Percentiles rank a stretch among this genome's conserved stretches.
These are phyloP conservation scores for Fusarium acutatum DNA, from an alignment of 2,329 filamentous ascomycete genomes.

Conservation along the genomic window DNA sequence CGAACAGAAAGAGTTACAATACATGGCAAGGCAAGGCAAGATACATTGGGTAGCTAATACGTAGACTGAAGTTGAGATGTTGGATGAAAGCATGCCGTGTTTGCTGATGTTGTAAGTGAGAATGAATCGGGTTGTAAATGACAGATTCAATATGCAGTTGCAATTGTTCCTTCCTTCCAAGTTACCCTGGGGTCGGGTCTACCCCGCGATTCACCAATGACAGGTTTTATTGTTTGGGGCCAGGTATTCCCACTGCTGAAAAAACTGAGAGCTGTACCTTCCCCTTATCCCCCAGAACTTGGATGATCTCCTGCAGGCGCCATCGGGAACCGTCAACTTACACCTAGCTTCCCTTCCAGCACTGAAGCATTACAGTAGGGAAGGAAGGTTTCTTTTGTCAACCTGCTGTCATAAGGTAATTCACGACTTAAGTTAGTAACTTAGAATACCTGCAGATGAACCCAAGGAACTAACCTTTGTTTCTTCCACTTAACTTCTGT, in stretches of 20 bases:
- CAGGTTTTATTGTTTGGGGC: neutral
- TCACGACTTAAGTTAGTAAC: neutral
- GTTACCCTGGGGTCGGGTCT: conserved; percentile 9
- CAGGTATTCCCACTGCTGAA: neutral
- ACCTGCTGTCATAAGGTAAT: neutral
- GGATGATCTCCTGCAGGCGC: neutral
- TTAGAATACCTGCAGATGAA: neutral
- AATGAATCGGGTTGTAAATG: neutral
- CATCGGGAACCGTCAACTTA: neutral
- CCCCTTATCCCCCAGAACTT: neutral
- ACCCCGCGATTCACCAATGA: conserved; percentile 37
- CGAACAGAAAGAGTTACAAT: neutral
- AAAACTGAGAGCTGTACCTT: neutral
- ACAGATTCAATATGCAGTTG: neutral
- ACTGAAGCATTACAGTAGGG: neutral
- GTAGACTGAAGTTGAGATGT: neutral
- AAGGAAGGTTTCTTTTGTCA: neutral
- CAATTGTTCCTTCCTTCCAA: conserved; percentile 10
- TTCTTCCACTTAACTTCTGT: neutral
- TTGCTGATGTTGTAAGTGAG: neutral
- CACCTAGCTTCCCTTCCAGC: neutral
- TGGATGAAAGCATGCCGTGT: neutral
- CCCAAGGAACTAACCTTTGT: neutral
- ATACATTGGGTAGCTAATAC: neutral
- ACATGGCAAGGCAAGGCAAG: neutral